Conservation (phyloP, 1,284 basidiomycete species). For the Vanrija humicola region DNA sequence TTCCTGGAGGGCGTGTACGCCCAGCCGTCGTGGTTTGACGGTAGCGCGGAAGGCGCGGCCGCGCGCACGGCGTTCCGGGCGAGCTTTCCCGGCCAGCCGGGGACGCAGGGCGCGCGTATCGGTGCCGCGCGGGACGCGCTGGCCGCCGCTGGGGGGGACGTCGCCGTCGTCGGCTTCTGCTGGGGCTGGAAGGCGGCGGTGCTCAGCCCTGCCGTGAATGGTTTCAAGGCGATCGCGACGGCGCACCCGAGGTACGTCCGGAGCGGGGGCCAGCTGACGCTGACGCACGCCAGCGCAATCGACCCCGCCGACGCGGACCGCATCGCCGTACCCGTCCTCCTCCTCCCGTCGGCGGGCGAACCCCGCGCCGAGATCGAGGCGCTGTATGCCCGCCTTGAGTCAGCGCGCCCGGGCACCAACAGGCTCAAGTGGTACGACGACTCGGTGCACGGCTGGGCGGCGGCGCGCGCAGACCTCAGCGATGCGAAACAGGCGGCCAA, state of each 20-base stretch:
- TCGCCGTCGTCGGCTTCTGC: conserved; percentile 50
- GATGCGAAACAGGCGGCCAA: conserved; percentile 15
- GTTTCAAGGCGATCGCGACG: conserved; percentile 34
- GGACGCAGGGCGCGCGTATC: conserved; percentile 37
- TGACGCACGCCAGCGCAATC: conserved; percentile 38
- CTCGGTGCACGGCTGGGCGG: conserved; percentile 48
- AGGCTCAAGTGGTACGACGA: conserved; percentile 41
- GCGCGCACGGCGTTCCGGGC: conserved; percentile 33
- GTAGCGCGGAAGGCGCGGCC: conserved; percentile 21
- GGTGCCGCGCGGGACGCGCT: conserved; percentile 22
- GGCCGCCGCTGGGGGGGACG: conserved; percentile 27
- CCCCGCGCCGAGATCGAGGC: conserved; percentile 39
- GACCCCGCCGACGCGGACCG: conserved; percentile 44
- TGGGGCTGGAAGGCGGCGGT: conserved; percentile 45
- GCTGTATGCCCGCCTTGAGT: conserved; percentile 40
- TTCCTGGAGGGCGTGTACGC: conserved; percentile 48
- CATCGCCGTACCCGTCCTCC: conserved; percentile 45
- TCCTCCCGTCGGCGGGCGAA: conserved; percentile 50
- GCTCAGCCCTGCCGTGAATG: conserved; percentile 17
- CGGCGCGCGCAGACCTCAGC: conserved; percentile 47
- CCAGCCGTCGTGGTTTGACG: conserved; percentile 39
- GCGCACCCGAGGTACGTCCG: conserved; percentile 46
- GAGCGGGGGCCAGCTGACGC: conserved; percentile 1
- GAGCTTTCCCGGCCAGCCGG: conserved; percentile 33
- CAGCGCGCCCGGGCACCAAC: conserved; percentile 45